Conservation (phyloP, 169 alveolate species). For the Babesia sp. region DNA sequence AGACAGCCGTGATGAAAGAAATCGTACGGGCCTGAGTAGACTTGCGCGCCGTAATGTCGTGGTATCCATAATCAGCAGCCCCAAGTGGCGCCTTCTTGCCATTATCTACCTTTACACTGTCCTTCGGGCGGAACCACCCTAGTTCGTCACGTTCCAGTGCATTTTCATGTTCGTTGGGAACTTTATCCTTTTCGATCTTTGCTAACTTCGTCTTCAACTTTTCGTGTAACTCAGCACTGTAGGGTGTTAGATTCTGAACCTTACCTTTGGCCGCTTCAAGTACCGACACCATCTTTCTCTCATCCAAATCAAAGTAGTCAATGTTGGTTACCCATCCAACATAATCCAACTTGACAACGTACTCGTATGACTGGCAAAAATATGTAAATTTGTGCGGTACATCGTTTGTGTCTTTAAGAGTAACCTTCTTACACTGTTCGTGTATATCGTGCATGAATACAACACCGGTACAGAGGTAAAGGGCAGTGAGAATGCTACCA, state of each 20-base stretch:
- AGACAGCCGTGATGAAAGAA: conserved; percentile 87
- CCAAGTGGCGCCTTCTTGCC: conserved; percentile 58
- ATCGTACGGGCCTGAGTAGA: conserved; percentile 85
- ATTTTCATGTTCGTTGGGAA: conserved; percentile 41
- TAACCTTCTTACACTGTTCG: conserved; percentile 71
- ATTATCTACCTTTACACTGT: background rate
- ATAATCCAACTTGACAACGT: conserved; percentile 72
- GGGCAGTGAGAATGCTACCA: conserved; percentile 79
- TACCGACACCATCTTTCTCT: conserved; percentile 68
- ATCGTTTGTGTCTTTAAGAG: conserved; percentile 32
- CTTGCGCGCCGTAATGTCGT: conserved; percentile 81
- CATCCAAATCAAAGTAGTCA: conserved; percentile 78
- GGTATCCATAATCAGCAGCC: conserved; percentile 68
- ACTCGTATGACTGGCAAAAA: conserved; percentile 85
- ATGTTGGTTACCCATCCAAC: conserved; percentile 88
- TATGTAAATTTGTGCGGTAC: conserved; percentile 61
- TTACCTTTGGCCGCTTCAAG: conserved; percentile 85
- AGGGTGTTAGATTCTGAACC: conserved; percentile 39
- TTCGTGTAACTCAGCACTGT: conserved; percentile 37
- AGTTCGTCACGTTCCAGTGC: conserved; percentile 47
- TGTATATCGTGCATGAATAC: conserved; percentile 70
- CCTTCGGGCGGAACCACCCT: conserved; percentile 71
- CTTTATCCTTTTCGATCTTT: conserved; percentile 40
- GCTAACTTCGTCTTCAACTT: conserved; percentile 36
- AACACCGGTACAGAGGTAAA: conserved; percentile 85